phyloP scores from a whole-genome alignment of 805 yeast genomes.

The Groenewaldozyma salmanticensis region DNA sequence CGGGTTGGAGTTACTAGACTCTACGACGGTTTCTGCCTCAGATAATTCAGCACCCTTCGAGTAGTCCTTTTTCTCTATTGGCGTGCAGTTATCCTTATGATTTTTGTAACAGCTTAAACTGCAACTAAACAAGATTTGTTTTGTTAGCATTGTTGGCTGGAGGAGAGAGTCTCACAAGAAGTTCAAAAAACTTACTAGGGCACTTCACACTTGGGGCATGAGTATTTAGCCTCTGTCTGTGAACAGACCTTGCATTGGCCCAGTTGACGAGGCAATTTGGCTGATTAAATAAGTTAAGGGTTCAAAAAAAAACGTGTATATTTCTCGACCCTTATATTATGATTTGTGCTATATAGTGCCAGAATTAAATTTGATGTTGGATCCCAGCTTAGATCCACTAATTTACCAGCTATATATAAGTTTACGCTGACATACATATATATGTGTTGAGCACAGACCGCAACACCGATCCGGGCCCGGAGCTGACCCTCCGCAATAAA shows the following conservation, averaged over 20 bases:
- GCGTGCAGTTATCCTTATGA: conserved; percentile 14
- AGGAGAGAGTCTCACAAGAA: neutral
- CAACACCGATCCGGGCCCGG: no score
- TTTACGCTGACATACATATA: no score
- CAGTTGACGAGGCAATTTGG: conserved; percentile 3
- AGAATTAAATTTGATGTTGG: no score
- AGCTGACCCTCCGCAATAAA: no score
- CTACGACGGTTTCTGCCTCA: neutral
- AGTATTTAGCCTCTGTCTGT: conserved; percentile 36
- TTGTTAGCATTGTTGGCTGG: neutral
- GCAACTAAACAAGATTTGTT: no score
- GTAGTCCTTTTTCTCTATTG: neutral
- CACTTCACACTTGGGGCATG: conserved; percentile 44
- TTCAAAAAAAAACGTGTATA: no score
- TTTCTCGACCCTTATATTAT: no score
- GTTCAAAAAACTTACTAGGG: conserved; percentile 10
- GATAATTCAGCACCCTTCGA: neutral
- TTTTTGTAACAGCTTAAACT: conserved; percentile 51
- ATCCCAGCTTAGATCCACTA: no score
- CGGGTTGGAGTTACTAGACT: neutral
- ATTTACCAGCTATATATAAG: no score
- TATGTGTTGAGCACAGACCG: no score
- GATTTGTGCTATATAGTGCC: no score
- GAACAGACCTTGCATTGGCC: conserved; percentile 33
- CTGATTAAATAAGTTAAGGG: no score